phyloP scores from a whole-genome alignment of 805 yeast genomes.

The Wilhelminamyces savonicus region DNA sequence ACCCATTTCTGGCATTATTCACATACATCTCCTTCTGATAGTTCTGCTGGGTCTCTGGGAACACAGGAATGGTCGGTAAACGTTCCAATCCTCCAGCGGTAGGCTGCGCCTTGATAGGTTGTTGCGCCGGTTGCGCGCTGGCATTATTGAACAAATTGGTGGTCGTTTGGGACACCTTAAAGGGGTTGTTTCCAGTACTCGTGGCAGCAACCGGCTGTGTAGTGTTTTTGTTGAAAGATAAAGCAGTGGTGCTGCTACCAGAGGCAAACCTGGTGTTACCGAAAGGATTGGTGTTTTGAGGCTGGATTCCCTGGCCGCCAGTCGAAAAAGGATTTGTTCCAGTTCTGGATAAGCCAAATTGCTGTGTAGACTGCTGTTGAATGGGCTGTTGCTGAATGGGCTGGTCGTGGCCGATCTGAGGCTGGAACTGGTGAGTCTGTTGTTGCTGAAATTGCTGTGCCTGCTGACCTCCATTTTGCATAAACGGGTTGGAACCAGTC shows the following conservation, averaged over 20 bases:
- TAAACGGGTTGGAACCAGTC: slow-evolving; percentile 7
- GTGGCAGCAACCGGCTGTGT: slow-evolving; percentile 17
- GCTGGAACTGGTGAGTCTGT: slow-evolving; percentile 1
- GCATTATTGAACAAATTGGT: slow-evolving; percentile 23
- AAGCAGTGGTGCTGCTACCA: slow-evolving; percentile 25
- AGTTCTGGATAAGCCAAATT: too few relatives aligned
- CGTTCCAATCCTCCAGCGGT: slow-evolving; percentile 73
- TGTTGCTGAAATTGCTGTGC: slow-evolving; percentile 3
- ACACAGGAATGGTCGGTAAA: slow-evolving; percentile 60
- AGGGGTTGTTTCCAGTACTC: slow-evolving; percentile 58
- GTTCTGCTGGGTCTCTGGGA: slow-evolving; percentile 55
- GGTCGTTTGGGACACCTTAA: slow-evolving; percentile 38
- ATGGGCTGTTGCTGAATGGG: slow-evolving; percentile 1
- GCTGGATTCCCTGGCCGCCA: too few relatives aligned
- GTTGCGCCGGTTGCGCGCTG: slow-evolving; percentile 11
- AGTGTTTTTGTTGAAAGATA: slow-evolving; percentile 14
- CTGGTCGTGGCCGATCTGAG: background rate
- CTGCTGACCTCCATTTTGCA: slow-evolving; percentile 8
- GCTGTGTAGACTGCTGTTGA: slow-evolving; percentile 1
- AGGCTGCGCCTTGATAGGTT: slow-evolving; percentile 40
- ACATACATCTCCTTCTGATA: slow-evolving; percentile 30
- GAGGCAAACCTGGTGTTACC: slow-evolving; percentile 26
- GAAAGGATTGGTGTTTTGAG: slow-evolving; percentile 7
- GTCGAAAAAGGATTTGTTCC: too few relatives aligned
- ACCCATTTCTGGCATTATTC: slow-evolving; percentile 29